Evolutionary conservation across 2,329 filamentous ascomycete species (phyloP), one percentile per base, ranked within the genome.

Genomic region (Keithomyces neogunnii): DNA sequence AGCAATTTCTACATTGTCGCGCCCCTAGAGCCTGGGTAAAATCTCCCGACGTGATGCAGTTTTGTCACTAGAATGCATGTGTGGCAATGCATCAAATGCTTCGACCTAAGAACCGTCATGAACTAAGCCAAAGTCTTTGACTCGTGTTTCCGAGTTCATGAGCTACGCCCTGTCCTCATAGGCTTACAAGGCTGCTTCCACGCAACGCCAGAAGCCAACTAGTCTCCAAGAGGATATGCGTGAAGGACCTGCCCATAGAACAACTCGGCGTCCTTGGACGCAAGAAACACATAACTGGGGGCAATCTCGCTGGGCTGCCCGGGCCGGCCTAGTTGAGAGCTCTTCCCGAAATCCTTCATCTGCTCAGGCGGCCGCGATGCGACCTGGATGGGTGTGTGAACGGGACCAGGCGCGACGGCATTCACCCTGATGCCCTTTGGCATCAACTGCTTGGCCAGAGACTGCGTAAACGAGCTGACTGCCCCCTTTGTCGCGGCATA

Each of bases 401-500:
- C 70, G 0, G 71, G 71, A 1, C 69, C 71, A 0, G 70, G 69
- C 0, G 71, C 71, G 0, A 73, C 68, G 0, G 68, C 69, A 5
- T 74, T 82, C 42, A 82, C 77, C 2, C 77, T 68, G 50, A 84
- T 82, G 2, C 79, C 80, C 57, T 76, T 78, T 1, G 73, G 67
- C n/a, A 74, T 67, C 3, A 81, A 64, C 51, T 82, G 73, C 54
- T 75, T 69, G 0, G 77, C 71, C 38, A 82, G 63, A 4, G 76
- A 68, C 10, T 73, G 67, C 0, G 79, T 82, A 56, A 82, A 82
- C 0, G 73, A 73, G 2, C 73, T 70, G 51, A 83, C 80, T 29
- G 78, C 78, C 2, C 77, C 79, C 58, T 84, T 83, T 5, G 77
- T 81, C 1, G 77, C 66, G 3, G 74, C 68, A 56, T 82, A 82